Base-by-base conservation (phyloP, 495 filamentous ascomycete genomes). In the Bacidia rubella region DNA sequence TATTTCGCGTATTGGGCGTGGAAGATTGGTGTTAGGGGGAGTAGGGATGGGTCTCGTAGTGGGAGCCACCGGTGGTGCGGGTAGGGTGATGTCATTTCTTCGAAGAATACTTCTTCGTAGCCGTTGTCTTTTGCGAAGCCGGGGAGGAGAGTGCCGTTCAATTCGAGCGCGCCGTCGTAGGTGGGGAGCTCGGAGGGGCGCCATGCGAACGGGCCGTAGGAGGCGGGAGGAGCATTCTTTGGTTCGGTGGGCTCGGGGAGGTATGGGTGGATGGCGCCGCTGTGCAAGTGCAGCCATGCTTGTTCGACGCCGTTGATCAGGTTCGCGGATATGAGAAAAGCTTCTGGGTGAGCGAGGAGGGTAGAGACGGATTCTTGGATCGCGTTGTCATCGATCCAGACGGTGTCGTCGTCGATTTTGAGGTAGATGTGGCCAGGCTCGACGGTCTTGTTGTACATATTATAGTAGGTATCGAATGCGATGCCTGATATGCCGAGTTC, bases 371-470 rank as follows among this genome's bases (percentile, higher is more conserved):
- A 21, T 29, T 63, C 59, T 5, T 70, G 62, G 29, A 74, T 69
- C 24, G 71, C 61, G 39, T 62, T 64, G 40, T 69, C 64, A 12
- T 68, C 64, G 23, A 74, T 65, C 50, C 65, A 74, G 17, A 56
- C 68, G 40, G 73, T 63, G 56, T 74, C 71, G 55, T 74, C 71
- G 56, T 74, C 71, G 38, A 74, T 70, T 53, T 74, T 74, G 58
- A 74, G 59, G 51, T 72, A 74, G 21, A 74, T 69, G 11, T 62
- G 62, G 46, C 62, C 63, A 38, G 63, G 61, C 23, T 56, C 60
- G 41, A 63, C 68, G 20, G 57, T 7, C 56, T 56, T 53, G 44
- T 64, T 64, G 29, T 63, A 63, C 25, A 53, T 57, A 39, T 57
- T 65, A n/a, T 54, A 62, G 9, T 54, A 20, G 38, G 52, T 55